Percentiles rank a stretch among this genome's conserved stretches.
phyloP scores from a whole-genome alignment of 208 protist genomes.

The Strigomonas oncopelti region DNA sequence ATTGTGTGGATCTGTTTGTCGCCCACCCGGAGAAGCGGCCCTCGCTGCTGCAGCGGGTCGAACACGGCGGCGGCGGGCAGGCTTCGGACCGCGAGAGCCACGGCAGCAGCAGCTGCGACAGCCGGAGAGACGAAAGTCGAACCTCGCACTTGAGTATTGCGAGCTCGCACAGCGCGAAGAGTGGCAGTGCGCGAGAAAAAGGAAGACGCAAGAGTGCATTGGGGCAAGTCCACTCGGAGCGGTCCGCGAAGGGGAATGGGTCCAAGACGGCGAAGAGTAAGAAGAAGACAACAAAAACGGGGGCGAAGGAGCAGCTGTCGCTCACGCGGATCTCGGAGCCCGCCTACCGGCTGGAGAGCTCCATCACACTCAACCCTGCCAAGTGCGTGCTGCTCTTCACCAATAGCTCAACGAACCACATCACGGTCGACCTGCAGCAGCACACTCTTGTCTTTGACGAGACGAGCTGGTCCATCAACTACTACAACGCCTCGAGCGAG shows the following conservation, averaged over 20 bases:
- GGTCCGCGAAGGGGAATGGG: too few relatives aligned
- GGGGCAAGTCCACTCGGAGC: too few relatives aligned
- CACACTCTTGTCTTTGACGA: conserved; percentile 44
- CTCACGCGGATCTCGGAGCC: neutral
- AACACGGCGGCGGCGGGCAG: too few relatives aligned
- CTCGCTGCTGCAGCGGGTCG: neutral
- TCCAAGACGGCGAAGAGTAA: too few relatives aligned
- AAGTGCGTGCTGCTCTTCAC: conserved; percentile 64
- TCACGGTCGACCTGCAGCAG: conserved; percentile 64
- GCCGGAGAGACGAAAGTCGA: neutral
- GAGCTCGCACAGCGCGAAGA: neutral
- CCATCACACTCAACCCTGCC: conserved; percentile 33
- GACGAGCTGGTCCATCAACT: neutral
- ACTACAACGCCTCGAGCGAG: neutral
- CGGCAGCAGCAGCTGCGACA: neutral
- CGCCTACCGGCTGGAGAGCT: conserved; percentile 6
- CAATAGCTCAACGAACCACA: conserved; percentile 59
- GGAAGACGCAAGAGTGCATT: too few relatives aligned
- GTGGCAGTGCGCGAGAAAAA: too few relatives aligned
- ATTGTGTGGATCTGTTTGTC: neutral
- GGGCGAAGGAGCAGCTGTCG: neutral
- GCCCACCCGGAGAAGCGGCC: neutral
- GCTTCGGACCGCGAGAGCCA: neutral
- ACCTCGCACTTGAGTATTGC: neutral
- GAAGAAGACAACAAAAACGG: too few relatives aligned